These are phyloP conservation scores for Hyaloperonospora brassicae DNA, from an alignment of 352 stramenopile genomes.

Conservation along the genomic window DNA sequence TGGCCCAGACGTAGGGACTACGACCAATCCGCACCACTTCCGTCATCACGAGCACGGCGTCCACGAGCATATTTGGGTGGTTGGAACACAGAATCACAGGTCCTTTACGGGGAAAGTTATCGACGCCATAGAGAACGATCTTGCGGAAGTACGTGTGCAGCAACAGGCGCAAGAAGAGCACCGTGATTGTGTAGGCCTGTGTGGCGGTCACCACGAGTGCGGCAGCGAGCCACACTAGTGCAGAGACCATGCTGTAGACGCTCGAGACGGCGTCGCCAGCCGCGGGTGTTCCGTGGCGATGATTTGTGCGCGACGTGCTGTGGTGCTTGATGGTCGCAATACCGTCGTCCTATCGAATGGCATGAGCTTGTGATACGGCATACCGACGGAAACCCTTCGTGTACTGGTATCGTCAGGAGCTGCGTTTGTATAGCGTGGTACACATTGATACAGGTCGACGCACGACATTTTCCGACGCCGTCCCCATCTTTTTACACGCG, in stretches of 20 bases:
- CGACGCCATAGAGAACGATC: slow-evolving; percentile 68
- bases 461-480: too few species aligned
- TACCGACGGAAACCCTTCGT: too few species aligned
- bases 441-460: background rate
- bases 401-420: too few species aligned
- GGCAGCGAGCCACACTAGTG: slow-evolving; percentile 38
- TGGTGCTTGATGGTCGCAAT: too few species aligned
- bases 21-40: slow-evolving; percentile 46
- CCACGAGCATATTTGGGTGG: slow-evolving; percentile 79
- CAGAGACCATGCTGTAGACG: slow-evolving; percentile 21
- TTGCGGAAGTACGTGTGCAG: slow-evolving; percentile 75
- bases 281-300: too few species aligned
- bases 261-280: background rate
- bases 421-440: background rate
- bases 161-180: slow-evolving; percentile 57
- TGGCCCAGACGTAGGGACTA: slow-evolving; percentile 64
- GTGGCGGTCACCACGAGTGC: slow-evolving; percentile 40
- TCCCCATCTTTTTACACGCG: too few species aligned
- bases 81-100: slow-evolving; percentile 75
- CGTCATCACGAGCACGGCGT: slow-evolving; percentile 70
- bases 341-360: too few species aligned
- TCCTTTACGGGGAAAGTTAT: slow-evolving; percentile 71
- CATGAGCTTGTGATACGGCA: too few species aligned
- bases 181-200: slow-evolving; percentile 53
- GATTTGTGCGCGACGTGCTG: too few species aligned